A percentile compares a stretch with the other conserved stretches of the same genome.
Conservation (phyloP, 805 yeast species). For the Osmozyma mogii region DNA sequence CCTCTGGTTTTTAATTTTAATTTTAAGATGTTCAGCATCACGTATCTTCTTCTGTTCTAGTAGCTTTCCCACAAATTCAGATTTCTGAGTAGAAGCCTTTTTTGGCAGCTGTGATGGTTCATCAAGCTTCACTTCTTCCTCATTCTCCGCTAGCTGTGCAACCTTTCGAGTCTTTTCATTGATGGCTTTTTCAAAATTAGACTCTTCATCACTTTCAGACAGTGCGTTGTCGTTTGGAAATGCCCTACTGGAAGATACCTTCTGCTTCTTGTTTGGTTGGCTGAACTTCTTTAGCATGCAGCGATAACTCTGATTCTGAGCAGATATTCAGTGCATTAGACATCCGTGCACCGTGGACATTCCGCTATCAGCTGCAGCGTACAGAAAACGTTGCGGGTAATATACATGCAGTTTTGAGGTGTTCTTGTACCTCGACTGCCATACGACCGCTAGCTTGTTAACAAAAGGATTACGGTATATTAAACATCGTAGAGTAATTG, state of each 20-base stretch:
- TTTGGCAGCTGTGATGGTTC: constrained; percentile 1
- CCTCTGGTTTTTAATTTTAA: constrained; percentile 26
- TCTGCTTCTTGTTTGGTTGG: background rate
- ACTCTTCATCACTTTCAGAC: constrained; percentile 4
- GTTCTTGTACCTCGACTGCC: too few relatives aligned
- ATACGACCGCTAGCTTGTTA: too few relatives aligned
- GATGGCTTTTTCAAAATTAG: constrained; percentile 3
- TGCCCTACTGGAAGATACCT: background rate
- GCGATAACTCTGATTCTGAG: background rate
- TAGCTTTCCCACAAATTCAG: constrained; percentile 27
- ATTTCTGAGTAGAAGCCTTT: constrained; percentile 12
- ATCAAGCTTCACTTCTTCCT: constrained; percentile 1
- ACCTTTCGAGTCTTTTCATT: constrained; percentile 5
- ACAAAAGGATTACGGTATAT: too few relatives aligned
- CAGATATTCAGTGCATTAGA: background rate
- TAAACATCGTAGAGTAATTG: too few relatives aligned
- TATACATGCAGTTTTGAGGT: too few relatives aligned
- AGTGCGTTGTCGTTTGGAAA: constrained; percentile 2
- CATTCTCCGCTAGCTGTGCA: constrained; percentile 2
- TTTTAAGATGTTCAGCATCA: constrained; percentile 36
- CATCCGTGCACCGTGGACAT: background rate
- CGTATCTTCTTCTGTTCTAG: constrained; percentile 38
- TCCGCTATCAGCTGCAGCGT: background rate
- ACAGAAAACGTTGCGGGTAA: constrained; percentile 1
- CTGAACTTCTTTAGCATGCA: background rate